phyloP scores from a whole-genome alignment of 2,329 filamentous ascomycete species.

The Exophiala sp. region DNA sequence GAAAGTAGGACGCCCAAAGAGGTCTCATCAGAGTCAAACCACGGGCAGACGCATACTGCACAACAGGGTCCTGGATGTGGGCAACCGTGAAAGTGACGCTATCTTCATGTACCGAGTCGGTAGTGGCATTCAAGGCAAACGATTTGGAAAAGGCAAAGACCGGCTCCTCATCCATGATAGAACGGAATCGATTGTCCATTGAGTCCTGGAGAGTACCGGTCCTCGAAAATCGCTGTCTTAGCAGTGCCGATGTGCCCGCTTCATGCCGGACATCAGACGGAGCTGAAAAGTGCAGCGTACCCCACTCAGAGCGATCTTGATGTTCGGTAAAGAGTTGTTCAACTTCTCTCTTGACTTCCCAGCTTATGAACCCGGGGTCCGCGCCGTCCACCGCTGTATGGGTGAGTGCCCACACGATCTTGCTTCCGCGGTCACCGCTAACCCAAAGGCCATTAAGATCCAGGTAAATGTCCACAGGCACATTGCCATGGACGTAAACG shows the following conservation, averaged over 20 bases:
- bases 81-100: conserved; percentile 69
- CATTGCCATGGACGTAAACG: conserved; percentile 61
- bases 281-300: conserved; percentile 68
- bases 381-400: conserved; percentile 39
- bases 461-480: conserved; percentile 59
- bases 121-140: conserved; percentile 48
- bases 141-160: conserved; percentile 72
- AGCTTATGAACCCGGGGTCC: conserved; percentile 39
- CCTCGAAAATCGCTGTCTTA: conserved; percentile 64
- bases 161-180: conserved; percentile 70
- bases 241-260: conserved; percentile 58
- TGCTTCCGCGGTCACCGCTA: conserved; percentile 63
- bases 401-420: conserved; percentile 63
- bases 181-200: conserved; percentile 60
- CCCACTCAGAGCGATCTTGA: conserved; percentile 74
- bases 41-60: conserved; percentile 69
- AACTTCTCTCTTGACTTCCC: conserved; percentile 38
- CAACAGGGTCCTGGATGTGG: conserved; percentile 70
- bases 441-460: conserved; percentile 75
- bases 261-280: conserved; percentile 63
- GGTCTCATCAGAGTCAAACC: conserved; percentile 73
- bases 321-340: conserved; percentile 69
- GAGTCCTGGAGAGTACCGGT: conserved; percentile 61
- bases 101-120: conserved; percentile 28
- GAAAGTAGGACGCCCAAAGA: conserved; percentile 72